Evolutionary conservation across 352 stramenopile genomes (phyloP).

Genomic region (Globisporangium sylvaticum): DNA sequence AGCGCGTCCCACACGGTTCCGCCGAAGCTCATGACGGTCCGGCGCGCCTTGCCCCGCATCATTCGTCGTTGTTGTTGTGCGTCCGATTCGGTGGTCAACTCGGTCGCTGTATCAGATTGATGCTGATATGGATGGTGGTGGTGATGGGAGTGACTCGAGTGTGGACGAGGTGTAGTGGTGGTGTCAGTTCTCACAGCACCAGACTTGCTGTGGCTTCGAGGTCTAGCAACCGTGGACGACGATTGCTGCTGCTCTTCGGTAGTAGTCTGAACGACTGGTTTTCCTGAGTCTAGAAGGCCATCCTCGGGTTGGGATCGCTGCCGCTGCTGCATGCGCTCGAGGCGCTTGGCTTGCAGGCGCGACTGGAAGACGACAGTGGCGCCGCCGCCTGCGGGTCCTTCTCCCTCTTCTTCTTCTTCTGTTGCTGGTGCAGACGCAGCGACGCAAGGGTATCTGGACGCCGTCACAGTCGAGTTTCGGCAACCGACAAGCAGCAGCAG

Average conservation of each 20-base stretch:
- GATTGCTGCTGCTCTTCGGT: background rate
- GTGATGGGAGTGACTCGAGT: background rate
- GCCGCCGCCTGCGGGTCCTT: background rate
- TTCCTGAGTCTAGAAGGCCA: background rate
- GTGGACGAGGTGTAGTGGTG: background rate
- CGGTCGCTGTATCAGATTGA: background rate
- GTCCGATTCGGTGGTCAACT: slow-evolving; percentile 3
- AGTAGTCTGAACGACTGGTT: background rate
- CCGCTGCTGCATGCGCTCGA: slow-evolving; percentile 37
- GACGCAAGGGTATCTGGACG: background rate
- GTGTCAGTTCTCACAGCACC: background rate
- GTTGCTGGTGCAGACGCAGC: too few relatives aligned
- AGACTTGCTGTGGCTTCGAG: background rate
- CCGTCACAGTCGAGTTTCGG: background rate
- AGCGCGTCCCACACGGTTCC: slow-evolving; percentile 60
- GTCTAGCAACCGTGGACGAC: background rate
- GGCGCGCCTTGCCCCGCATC: slow-evolving; percentile 51
- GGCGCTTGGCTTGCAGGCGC: slow-evolving; percentile 52
- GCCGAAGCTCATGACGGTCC: slow-evolving; percentile 47
- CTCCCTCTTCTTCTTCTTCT: background rate
- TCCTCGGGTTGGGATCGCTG: slow-evolving; percentile 14
- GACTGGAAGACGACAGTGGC: slow-evolving; percentile 33
- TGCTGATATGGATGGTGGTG: background rate
- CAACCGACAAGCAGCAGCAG: background rate
- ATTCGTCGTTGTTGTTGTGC: slow-evolving; percentile 29